phyloP scores from a whole-genome alignment of 2,329 filamentous ascomycete species.

The Phyllosticta citrichinensis region DNA sequence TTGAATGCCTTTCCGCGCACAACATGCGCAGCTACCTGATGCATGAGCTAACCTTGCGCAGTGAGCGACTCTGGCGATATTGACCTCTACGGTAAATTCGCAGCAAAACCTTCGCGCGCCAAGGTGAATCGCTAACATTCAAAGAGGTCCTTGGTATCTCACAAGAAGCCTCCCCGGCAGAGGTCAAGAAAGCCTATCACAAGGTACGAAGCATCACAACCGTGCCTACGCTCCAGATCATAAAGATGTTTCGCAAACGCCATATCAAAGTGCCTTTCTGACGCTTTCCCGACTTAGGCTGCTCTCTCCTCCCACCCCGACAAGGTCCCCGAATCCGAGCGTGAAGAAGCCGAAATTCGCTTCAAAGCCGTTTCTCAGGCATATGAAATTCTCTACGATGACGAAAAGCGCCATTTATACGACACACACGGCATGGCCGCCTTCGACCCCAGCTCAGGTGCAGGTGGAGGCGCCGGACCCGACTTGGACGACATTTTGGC shows the following conservation, averaged over 20 bases:
- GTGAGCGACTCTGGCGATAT: conserved; percentile 37
- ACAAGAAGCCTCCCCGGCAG: conserved; percentile 59
- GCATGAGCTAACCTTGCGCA: conserved; percentile 4
- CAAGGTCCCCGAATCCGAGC: conserved; percentile 80
- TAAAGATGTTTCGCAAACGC: too few relatives aligned
- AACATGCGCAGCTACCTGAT: background rate
- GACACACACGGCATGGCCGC: conserved; percentile 93
- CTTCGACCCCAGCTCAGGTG: conserved; percentile 68
- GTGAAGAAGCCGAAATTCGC: conserved; percentile 74
- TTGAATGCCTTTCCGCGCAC: conserved; percentile 12
- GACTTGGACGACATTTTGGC: conserved; percentile 88
- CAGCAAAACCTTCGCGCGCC: background rate
- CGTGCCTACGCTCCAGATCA: too few relatives aligned
- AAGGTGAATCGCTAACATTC: conserved; percentile 18
- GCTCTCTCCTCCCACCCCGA: conserved; percentile 87
- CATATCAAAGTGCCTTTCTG: background rate
- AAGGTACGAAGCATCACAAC: conserved; percentile 50
- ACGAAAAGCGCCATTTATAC: conserved; percentile 85
- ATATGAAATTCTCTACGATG: conserved; percentile 96
- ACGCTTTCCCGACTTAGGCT: conserved; percentile 44
- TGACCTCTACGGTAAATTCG: conserved; percentile 47
- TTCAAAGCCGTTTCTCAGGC: conserved; percentile 92
- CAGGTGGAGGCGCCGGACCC: conserved; percentile 54
- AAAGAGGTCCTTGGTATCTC: conserved; percentile 71
- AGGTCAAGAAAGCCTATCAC: conserved; percentile 93